Base-by-base conservation (phyloP, 257 asterid genomes). In the Solanum piurae region DNA sequence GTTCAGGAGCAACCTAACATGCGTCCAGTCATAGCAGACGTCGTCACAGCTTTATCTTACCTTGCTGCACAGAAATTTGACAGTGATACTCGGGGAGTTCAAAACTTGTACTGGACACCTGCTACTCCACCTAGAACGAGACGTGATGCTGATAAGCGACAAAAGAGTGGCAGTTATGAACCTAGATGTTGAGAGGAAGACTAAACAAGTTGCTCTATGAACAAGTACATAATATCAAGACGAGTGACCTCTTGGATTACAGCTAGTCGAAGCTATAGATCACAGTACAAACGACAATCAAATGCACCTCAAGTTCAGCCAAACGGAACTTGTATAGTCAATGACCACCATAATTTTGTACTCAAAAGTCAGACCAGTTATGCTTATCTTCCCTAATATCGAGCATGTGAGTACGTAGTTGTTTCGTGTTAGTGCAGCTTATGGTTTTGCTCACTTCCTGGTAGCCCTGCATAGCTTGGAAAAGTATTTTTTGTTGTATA, bases 1-100 rank as follows among this genome's bases (percentile, higher is more conserved):
- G 95, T 94, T 52, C 98, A 96, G 87, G 99, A 96, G 76, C 94
- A 94, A 83, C 98, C 99, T 29, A 89, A 90, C 86, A 68, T 94
- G 90, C 93, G 98, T 2, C 99, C 99, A 62, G 90, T 88, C 80
- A 95, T 96, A 29, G 96, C 98, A 0, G 99, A 96, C 42, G 98
- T 96, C 18, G 99, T 96, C 84, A 95, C 98, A 0, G 99, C 99
- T 66, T 89, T 96, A 87, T 89, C 92, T 34, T 95, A 94, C 91
- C 98, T 96, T 13, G 92, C 98, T 46, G 84, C 95, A 16, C 97
- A 95, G 86, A 95, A 94, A 58, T 95, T 90, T 31, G 91, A 94
- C 75, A 90, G 92, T 5, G 92, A 90, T 60, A 85, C 87, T 7
- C 90, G 86, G 27, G 66, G 89, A 49, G 66, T 76, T 66, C 98